A percentile compares a stretch with the other conserved stretches of the same genome.
These are phyloP conservation scores for Phytophthora multivora DNA, from an alignment of 352 stramenopile species.

Conservation along the genomic window DNA sequence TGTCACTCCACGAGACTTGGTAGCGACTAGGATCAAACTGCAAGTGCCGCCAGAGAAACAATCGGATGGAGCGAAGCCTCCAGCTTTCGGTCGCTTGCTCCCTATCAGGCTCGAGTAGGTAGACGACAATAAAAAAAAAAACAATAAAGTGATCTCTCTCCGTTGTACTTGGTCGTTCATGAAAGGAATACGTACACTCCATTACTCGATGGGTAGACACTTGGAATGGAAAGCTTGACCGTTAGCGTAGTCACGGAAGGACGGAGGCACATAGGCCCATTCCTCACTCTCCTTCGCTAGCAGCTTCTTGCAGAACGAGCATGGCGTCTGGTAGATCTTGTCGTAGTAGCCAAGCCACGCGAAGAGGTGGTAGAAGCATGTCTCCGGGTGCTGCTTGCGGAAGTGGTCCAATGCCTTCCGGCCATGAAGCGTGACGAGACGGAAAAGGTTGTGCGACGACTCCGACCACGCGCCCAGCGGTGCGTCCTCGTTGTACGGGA, in stretches of 20 bases:
- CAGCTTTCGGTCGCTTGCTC: conserved; percentile 54
- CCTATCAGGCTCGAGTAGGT: conserved; percentile 66
- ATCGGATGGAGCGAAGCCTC: conserved; percentile 9
- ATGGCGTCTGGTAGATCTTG: conserved; percentile 90
- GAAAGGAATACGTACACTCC: background rate
- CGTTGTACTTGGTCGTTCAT: background rate
- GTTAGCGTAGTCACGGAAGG: conserved; percentile 85
- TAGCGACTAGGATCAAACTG: conserved; percentile 46
- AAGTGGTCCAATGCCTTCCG: conserved; percentile 85
- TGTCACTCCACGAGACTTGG: conserved; percentile 57
- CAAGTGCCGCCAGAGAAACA: conserved; percentile 25
- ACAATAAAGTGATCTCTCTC: conserved; percentile 8
- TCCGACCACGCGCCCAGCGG: conserved; percentile 82
- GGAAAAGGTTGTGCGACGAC: conserved; percentile 81
- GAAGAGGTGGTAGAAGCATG: conserved; percentile 88
- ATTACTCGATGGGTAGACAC: conserved; percentile 70
- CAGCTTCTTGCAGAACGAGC: conserved; percentile 86
- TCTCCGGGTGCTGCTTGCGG: conserved; percentile 84
- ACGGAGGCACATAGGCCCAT: conserved; percentile 80
- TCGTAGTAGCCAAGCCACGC: conserved; percentile 88
- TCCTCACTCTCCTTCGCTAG: conserved; percentile 82
- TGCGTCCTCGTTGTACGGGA: conserved; percentile 81
- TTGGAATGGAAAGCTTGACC: conserved; percentile 85
- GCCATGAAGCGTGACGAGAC: conserved; percentile 73
- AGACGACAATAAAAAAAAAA: conserved; percentile 11